A percentile compares a stretch with the other conserved stretches of the same genome.
These are phyloP conservation scores for Entomophthora muscae DNA, from an alignment of 371 early-diverging fungal genomes.

Conservation along the genomic window DNA sequence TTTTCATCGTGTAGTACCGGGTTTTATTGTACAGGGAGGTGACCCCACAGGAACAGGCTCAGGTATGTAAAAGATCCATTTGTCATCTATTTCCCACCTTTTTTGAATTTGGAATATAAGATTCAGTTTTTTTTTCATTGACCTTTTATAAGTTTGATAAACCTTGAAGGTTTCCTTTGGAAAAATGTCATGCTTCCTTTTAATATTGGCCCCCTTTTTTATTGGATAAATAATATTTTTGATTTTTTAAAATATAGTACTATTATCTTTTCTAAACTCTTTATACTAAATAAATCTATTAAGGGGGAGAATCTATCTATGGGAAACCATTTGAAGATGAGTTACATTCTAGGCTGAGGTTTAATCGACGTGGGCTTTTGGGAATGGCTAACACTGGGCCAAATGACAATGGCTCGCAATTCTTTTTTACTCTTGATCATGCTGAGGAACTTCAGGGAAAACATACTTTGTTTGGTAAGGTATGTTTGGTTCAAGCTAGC, in stretches of 20 bases:
- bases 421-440: constrained; percentile 81
- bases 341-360: constrained; percentile 77
- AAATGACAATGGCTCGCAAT: constrained; percentile 73
- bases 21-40: constrained; percentile 92
- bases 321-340: constrained; percentile 76
- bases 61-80: constrained; percentile 15
- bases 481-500: constrained; percentile 12
- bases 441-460: constrained; percentile 69
- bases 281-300: neutral
- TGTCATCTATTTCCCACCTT: no score
- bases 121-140: no score
- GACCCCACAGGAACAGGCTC: constrained; percentile 81
- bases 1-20: constrained; percentile 75
- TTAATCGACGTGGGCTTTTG: constrained; percentile 70
- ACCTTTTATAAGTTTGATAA: no score
- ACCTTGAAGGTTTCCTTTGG: no score
- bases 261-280: no score
- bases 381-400: constrained; percentile 79
- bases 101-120: no score
- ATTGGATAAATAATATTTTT: no score
- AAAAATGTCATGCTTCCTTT: no score
- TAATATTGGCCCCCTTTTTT: no score
- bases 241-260: no score
- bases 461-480: constrained; percentile 86
- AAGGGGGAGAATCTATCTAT: constrained; percentile 80